Conservation (phyloP, 1,284 basidiomycete genomes). For the Fomitopsis schrenkii region DNA sequence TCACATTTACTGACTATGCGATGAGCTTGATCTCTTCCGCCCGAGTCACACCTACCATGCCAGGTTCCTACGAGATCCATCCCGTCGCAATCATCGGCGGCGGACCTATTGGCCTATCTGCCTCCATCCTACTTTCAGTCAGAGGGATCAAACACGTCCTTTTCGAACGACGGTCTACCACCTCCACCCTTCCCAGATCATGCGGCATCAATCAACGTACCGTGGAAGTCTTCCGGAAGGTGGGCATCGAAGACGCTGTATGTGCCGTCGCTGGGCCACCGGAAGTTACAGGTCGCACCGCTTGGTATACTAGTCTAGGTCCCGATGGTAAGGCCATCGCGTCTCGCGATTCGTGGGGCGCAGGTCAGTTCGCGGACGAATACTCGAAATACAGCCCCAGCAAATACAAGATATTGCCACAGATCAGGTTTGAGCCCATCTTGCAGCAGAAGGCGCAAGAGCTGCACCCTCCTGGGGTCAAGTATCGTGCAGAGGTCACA, state of each 20-base stretch:
- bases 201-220: conserved; percentile 1
- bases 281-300: neutral
- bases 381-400: neutral
- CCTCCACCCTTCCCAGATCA: neutral
- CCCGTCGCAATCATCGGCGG: neutral
- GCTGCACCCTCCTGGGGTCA: neutral
- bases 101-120: neutral
- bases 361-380: neutral
- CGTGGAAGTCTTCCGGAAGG: neutral
- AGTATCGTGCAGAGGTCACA: neutral
- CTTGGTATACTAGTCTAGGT: neutral
- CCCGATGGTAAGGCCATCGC: neutral
- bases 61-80: neutral
- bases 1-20: neutral
- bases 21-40: neutral
- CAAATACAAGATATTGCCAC: neutral
- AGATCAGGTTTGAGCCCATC: neutral
- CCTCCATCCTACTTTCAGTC: neutral
- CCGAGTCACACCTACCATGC: neutral
- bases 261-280: neutral
- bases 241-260: neutral
- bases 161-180: neutral
- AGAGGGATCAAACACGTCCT: neutral
- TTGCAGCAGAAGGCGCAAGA: neutral
- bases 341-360: neutral